A percentile compares a stretch with the other conserved stretches of the same genome.
Conservation (phyloP, 2,329 filamentous ascomycete species). For the Penicillium sclerotigenum region DNA sequence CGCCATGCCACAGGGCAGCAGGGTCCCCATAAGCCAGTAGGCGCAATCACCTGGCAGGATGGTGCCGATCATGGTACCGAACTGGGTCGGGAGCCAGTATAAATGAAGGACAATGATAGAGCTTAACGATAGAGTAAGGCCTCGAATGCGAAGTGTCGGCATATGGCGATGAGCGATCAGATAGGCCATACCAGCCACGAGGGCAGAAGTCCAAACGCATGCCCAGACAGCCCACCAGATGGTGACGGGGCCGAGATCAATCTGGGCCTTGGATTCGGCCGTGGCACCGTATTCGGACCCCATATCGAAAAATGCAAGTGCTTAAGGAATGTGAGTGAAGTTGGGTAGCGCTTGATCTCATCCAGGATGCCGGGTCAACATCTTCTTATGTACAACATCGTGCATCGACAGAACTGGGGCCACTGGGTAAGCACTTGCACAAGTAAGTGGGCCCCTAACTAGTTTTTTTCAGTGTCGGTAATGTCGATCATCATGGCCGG, state of each 20-base stretch:
- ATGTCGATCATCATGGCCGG: background rate
- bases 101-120: constrained; percentile 40
- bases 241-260: constrained; percentile 21
- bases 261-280: constrained; percentile 25
- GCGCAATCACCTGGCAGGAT: constrained; percentile 52
- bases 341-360: constrained; percentile 17
- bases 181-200: constrained; percentile 32
- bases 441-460: background rate
- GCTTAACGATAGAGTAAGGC: constrained; percentile 36
- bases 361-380: background rate
- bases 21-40: constrained; percentile 66
- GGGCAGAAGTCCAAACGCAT: constrained; percentile 33
- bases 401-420: background rate
- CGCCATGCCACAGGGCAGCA: constrained; percentile 62
- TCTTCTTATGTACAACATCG: constrained; percentile 1
- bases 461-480: background rate
- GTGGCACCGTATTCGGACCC: constrained; percentile 31
- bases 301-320: constrained; percentile 18
- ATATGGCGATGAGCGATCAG: constrained; percentile 33
- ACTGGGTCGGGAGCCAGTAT: constrained; percentile 37
- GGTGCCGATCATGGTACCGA: constrained; percentile 36
- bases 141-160: constrained; percentile 39
- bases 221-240: constrained; percentile 32
- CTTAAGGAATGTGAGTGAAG: constrained; percentile 15
- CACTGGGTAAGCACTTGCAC: background rate